These are phyloP conservation scores for Ogataea chonburiensis DNA, from an alignment of 805 yeast genomes.

Conservation along the genomic window DNA sequence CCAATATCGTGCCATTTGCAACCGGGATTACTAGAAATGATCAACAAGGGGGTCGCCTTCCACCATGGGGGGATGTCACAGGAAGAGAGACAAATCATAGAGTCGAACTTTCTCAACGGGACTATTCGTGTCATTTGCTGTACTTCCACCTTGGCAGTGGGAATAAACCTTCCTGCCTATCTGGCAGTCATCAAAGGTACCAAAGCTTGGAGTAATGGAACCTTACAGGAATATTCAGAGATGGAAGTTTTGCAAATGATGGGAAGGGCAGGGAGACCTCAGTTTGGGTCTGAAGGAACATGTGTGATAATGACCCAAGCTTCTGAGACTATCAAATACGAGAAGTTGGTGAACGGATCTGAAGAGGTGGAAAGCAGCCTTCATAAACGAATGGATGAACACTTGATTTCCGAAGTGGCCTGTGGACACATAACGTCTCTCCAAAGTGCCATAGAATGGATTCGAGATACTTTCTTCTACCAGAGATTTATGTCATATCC, in stretches of 20 bases:
- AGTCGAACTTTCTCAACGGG: constrained; percentile 44
- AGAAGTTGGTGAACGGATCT: constrained; percentile 40
- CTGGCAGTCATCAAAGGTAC: constrained; percentile 63
- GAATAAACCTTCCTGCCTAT: constrained; percentile 61
- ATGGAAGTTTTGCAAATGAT: constrained; percentile 61
- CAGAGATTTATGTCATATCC: constrained; percentile 32
- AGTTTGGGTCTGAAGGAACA: constrained; percentile 50
- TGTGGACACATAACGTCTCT: constrained; percentile 39
- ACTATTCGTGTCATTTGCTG: constrained; percentile 46
- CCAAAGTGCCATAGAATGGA: constrained; percentile 45
- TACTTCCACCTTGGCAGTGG: constrained; percentile 61
- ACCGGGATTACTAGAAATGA: constrained; percentile 26
- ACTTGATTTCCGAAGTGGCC: constrained; percentile 44
- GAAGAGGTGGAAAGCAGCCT: constrained; percentile 48
- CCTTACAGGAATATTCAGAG: constrained; percentile 51
- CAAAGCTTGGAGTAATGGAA: constrained; percentile 51
- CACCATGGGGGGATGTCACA: constrained; percentile 59
- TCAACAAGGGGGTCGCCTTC: constrained; percentile 43
- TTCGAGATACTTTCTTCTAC: constrained; percentile 49
- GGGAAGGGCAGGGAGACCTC: constrained; percentile 66
- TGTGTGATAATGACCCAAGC: constrained; percentile 49
- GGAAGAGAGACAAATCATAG: constrained; percentile 47
- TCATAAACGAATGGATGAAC: constrained; percentile 40
- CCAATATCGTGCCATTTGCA: constrained; percentile 7
- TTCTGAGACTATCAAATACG: constrained; percentile 37